Evolutionary conservation across 805 yeast genomes (phyloP), one percentile per base, ranked within the genome.

Genomic region (Saccharomycopsis oosterbeekiorum): DNA sequence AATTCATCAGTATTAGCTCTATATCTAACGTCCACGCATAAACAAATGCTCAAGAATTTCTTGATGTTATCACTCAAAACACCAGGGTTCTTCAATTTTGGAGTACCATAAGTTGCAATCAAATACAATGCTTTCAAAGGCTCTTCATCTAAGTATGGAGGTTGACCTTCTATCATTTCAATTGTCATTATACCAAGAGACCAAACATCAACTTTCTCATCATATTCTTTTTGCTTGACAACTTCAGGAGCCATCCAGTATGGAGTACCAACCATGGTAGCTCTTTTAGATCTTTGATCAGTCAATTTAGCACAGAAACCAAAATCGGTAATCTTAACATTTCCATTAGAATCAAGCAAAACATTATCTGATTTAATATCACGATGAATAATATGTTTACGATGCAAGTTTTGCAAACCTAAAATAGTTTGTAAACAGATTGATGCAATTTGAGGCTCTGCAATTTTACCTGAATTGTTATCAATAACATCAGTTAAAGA

Each of bases 231-330:
- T 67, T 96, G 84, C 19, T 92, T 84, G 34, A 94, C 97, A 59
- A 94, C 97, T 73, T 94, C 99, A 0, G 99, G 99, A 0, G 99
- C 99, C 99, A 94, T 94, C 99, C 99, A 94, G 72, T 94, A 94
- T 14, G 99, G 99, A 0, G 99, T 94, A 15, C 99, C 99, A 17
- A 94, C 99, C 96, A 94, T 90, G 4, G 99, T 94, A 2, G 97
- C 91, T 71, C 99, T 84, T 73, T 93, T 92, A 60, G 88, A 77
- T 66, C 88, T 87, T 60, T 82, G 81, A 66, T 87, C 96, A 42
- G 87, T 88, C 64, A 88, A 80, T 73, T 92, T 96, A 0, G 99
- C 99, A 75, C 99, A 94, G 76, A 93, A 94, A 0, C 96, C 96
- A 73, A 94, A 94, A 76, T 94, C 99, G 1, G 99, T 96, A 61